These are phyloP conservation scores for Yamadazyma tumulicola DNA, from an alignment of 805 yeast genomes.

Conservation along the genomic window DNA sequence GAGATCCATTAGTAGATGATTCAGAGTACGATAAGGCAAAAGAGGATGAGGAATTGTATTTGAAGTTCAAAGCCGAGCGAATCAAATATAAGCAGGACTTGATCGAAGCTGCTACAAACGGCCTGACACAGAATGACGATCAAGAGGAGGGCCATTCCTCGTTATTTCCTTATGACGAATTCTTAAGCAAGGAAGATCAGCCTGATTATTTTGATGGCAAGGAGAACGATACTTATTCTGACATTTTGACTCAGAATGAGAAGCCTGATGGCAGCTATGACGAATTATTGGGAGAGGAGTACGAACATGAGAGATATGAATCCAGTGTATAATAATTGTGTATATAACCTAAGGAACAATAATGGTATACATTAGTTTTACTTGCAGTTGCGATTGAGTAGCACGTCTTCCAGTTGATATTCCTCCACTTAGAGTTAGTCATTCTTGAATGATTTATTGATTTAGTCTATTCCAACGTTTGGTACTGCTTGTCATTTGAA, in stretches of 20 bases:
- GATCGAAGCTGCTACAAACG: conserved; percentile 3
- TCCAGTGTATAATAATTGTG: too few species aligned
- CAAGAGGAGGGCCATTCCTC: conserved; percentile 5
- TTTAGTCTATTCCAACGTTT: too few species aligned
- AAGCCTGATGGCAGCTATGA: conserved; percentile 36
- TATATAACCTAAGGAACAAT: too few species aligned
- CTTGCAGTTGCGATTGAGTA: too few species aligned
- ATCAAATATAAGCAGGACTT: conserved; percentile 8
- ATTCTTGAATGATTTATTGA: too few species aligned
- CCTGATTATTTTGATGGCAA: conserved; percentile 38
- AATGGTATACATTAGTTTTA: too few species aligned
- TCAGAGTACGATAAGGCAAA: conserved; percentile 12
- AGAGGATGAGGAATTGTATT: conserved; percentile 17
- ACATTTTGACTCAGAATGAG: conserved; percentile 29
- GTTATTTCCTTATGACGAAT: conserved; percentile 26
- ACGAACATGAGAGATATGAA: neutral
- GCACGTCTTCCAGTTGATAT: too few species aligned
- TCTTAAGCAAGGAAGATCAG: conserved; percentile 33
- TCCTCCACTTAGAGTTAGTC: too few species aligned
- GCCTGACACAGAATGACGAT: conserved; percentile 1
- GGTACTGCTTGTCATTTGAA: too few species aligned
- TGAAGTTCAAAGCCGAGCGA: conserved; percentile 15
- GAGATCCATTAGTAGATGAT: conserved; percentile 17
- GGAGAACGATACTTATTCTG: conserved; percentile 25
- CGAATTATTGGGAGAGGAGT: conserved; percentile 24